These are phyloP conservation scores for Ophiocordyceps camponoti-leonardi DNA, from an alignment of 2,329 filamentous ascomycete species.

Conservation along the genomic window DNA sequence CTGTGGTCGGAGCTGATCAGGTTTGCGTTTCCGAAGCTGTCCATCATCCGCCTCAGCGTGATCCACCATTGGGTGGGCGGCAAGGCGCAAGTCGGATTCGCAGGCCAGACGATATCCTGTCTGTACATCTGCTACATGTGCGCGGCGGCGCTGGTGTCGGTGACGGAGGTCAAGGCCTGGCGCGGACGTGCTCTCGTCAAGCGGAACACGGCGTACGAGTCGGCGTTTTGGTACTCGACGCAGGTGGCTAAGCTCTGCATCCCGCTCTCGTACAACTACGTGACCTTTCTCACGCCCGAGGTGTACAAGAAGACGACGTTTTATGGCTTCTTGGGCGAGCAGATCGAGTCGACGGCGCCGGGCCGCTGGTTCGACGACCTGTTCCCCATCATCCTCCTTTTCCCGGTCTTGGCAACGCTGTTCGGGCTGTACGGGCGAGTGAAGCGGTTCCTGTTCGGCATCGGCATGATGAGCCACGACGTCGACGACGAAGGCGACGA, in stretches of 20 bases:
- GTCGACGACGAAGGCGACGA: slow-evolving; percentile 31
- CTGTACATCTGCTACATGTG: slow-evolving; percentile 96
- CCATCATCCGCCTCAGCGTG: slow-evolving; percentile 48
- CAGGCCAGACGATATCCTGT: slow-evolving; percentile 68
- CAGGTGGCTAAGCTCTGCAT: slow-evolving; percentile 88
- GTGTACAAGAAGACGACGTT: slow-evolving; percentile 70
- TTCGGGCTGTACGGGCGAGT: slow-evolving; percentile 82
- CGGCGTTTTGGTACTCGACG: slow-evolving; percentile 87
- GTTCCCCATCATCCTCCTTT: slow-evolving; percentile 73
- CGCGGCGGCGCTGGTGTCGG: slow-evolving; percentile 66
- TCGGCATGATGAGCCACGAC: slow-evolving; percentile 58
- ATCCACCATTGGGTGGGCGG: slow-evolving; percentile 60
- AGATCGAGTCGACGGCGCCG: slow-evolving; percentile 69
- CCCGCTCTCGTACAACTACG: slow-evolving; percentile 88
- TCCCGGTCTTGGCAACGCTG: slow-evolving; percentile 70
- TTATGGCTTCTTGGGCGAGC: slow-evolving; percentile 66
- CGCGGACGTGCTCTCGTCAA: slow-evolving; percentile 79
- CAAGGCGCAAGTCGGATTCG: slow-evolving; percentile 64
- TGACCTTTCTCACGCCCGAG: slow-evolving; percentile 63
- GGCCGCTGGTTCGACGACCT: slow-evolving; percentile 74
- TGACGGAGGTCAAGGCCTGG: slow-evolving; percentile 95
- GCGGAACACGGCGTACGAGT: slow-evolving; percentile 82
- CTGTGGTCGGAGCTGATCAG: slow-evolving; percentile 92
- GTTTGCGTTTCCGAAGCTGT: slow-evolving; percentile 59
- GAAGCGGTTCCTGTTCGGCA: slow-evolving; percentile 62